Percentiles rank a stretch among this genome's conserved stretches.
These are phyloP conservation scores for Emmonsia crescens DNA, from an alignment of 2,329 filamentous ascomycete genomes.

Conservation along the genomic window DNA sequence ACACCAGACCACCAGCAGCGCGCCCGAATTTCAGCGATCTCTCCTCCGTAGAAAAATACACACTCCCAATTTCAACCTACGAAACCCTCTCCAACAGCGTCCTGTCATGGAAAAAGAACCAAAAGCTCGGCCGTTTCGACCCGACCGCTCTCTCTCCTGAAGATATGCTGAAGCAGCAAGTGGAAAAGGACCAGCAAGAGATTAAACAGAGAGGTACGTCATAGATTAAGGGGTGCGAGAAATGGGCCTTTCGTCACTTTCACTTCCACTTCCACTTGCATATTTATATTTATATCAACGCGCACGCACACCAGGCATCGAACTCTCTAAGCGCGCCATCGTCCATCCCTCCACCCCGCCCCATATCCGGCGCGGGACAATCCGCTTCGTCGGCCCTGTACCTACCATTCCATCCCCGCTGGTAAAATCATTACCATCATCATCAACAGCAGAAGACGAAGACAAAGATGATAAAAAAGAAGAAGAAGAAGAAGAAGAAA, in stretches of 20 bases:
- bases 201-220: slow-evolving; percentile 54
- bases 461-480: neutral
- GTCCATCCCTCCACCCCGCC: slow-evolving; percentile 33
- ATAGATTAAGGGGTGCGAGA: neutral
- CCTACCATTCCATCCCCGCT: slow-evolving; percentile 29
- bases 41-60: slow-evolving; percentile 75
- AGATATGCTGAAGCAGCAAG: slow-evolving; percentile 58
- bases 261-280: neutral
- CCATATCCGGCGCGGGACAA: slow-evolving; percentile 33
- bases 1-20: slow-evolving; percentile 64
- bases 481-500: slow-evolving; percentile 10
- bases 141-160: slow-evolving; percentile 66
- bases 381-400: slow-evolving; percentile 34
- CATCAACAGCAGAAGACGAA: neutral
- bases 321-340: slow-evolving; percentile 33
- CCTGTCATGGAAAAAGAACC: slow-evolving; percentile 86
- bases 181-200: slow-evolving; percentile 48
- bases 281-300: neutral
- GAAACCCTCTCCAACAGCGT: slow-evolving; percentile 79
- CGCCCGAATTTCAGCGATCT: slow-evolving; percentile 74
- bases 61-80: slow-evolving; percentile 77
- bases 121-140: slow-evolving; percentile 93
- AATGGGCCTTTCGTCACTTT: neutral
- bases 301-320: slow-evolving; percentile 28
- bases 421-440: slow-evolving; percentile 12